Percentiles rank a stretch among this genome's conserved stretches.
These are phyloP conservation scores for Monosporozyma unispora DNA, from an alignment of 805 yeast species.

Conservation along the genomic window DNA sequence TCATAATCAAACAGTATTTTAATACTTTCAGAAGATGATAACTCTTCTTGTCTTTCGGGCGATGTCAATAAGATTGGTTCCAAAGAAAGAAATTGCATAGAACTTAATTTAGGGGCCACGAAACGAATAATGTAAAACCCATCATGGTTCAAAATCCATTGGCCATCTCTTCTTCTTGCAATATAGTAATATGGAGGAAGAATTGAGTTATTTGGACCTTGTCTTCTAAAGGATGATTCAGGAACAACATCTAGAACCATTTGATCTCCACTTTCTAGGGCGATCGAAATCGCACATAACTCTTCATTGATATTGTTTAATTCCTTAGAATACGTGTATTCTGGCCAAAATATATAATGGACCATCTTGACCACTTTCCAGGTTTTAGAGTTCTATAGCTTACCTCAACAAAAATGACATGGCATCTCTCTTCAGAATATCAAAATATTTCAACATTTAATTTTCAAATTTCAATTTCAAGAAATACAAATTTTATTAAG, in stretches of 20 bases:
- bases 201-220: neutral
- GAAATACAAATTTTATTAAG: neutral
- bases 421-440: neutral
- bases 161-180: constrained; percentile 2
- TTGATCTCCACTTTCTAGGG: constrained; percentile 14
- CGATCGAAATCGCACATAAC: constrained; percentile 11
- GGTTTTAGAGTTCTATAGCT: too few species aligned
- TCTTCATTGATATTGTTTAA: neutral
- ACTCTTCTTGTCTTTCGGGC: constrained; percentile 20
- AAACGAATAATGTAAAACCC: constrained; percentile 39
- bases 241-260: constrained; percentile 16
- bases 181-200: constrained; percentile 11
- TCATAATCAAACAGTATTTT: neutral
- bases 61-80: constrained; percentile 61
- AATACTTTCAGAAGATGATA: constrained; percentile 1
- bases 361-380: constrained; percentile 7
- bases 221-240: neutral
- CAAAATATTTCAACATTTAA: neutral
- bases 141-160: constrained; percentile 8
- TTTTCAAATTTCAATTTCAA: neutral
- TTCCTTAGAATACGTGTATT: constrained; percentile 4
- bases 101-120: constrained; percentile 59
- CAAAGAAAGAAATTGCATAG: constrained; percentile 68
- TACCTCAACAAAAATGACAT: too few species aligned
- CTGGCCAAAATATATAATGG: constrained; percentile 22